Conservation (phyloP, 139 green algal genomes). For the Asterochloris sp. region DNA sequence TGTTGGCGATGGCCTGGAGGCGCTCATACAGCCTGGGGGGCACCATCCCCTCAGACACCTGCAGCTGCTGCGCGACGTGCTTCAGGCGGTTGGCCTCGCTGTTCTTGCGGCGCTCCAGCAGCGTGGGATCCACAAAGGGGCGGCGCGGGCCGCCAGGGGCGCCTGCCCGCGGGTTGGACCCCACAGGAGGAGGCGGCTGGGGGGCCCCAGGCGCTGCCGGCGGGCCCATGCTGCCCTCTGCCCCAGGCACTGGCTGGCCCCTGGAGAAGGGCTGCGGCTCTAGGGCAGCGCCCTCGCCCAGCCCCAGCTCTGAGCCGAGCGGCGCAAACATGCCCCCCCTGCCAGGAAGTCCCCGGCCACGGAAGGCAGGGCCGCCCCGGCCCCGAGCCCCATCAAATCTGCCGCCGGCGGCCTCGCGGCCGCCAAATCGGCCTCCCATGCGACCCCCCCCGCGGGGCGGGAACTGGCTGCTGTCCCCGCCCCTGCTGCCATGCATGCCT, state of each 20-base stretch:
- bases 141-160: not conserved
- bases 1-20: not conserved
- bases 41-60: conserved; percentile 8
- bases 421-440: not conserved
- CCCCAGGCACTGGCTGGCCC: not conserved
- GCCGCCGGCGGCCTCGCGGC: conserved; percentile 1
- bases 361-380: not conserved
- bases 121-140: conserved; percentile 15
- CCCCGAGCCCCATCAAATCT: conserved; percentile 2
- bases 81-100: conserved; percentile 6
- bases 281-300: not conserved
- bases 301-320: not conserved
- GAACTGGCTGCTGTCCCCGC: not conserved
- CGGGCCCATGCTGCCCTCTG: not conserved
- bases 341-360: not conserved
- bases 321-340: not conserved
- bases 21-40: not conserved
- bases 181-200: not conserved
- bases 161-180: not conserved
- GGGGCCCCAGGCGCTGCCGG: not conserved
- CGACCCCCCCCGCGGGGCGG: not conserved
- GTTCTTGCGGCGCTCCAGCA: conserved; percentile 42
- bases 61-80: not conserved
- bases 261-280: not conserved
- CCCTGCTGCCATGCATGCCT: not conserved